Base-by-base conservation (phyloP, 2,329 filamentous ascomycete species). In the Rhinocladiella similis region DNA sequence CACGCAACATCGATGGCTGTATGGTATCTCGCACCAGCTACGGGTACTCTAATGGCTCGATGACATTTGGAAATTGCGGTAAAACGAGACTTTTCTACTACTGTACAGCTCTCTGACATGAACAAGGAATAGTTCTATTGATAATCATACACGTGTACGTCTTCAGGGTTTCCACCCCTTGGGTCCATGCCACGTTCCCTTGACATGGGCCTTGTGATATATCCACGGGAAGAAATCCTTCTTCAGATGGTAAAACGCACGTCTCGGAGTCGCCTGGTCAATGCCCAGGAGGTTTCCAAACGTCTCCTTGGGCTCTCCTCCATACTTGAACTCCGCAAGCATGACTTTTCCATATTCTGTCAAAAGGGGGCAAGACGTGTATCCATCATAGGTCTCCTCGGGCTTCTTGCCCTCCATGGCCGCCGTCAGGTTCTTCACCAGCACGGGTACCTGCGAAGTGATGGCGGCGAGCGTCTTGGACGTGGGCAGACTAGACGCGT, bases 151-250 rank as follows among this genome's bases (percentile, higher is more conserved):
- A 33, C 3, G 29, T 12, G 29, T 33, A 33, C 29, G 38, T 7
- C 2, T 9, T 19, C 10, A 41, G 12, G 38, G 38, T 19, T 9
- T 45, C 72, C 72, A 84, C 0, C 83, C 83, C 67, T 80, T 83
- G 0, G 83, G 81, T 5, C 83, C 83, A 19, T 74, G 83, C 83
- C 84, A 86, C 6, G 75, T 81, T 5, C 83, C 84, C 71, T 83
- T 85, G 5, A 86, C 77, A 77, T 85, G 80, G 36, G 75, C 77
- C 36, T 81, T 78, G 51, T 76, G 78, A 69, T 86, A 86, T 2
- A 87, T 83, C 83, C 83, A 86, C 0, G 84, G 84, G 70, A 87
- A 87, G 64, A 87, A 87, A 65, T 86, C 79, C 71, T 84, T 86
- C 75, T 87, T 87, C 43, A 87, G 63, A 63, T 85, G 73, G 62